Evolutionary conservation across 306 rosid species (phyloP).

Genomic region (Acacia crassicarpa): DNA sequence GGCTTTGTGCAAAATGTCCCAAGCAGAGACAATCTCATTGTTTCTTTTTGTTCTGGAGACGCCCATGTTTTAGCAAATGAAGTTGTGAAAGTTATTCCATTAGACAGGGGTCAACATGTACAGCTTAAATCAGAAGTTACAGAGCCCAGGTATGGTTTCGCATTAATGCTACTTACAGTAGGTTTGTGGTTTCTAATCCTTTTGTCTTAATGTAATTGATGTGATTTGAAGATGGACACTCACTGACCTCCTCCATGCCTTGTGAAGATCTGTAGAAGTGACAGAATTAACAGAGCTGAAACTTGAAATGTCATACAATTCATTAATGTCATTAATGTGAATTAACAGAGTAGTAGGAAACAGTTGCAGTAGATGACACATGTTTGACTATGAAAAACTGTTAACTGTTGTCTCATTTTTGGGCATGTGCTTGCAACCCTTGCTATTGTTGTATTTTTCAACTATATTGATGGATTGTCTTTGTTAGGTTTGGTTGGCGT

Average conservation of each 20-base stretch:
- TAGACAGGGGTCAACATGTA: conserved; percentile 82
- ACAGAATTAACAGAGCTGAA: neutral
- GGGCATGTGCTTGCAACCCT: neutral
- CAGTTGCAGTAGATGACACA: neutral
- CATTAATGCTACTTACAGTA: neutral
- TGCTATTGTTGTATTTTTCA: neutral
- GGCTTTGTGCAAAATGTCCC: conserved; percentile 73
- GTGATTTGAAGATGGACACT: conserved; percentile 2
- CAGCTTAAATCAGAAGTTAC: conserved; percentile 64
- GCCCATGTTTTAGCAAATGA: conserved; percentile 59
- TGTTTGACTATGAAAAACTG: neutral
- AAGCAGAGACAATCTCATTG: conserved; percentile 56
- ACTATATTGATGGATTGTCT: conserved; percentile 7
- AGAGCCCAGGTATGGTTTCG: conserved; percentile 60
- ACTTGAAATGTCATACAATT: neutral
- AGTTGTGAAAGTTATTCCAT: conserved; percentile 76
- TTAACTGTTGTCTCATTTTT: neutral
- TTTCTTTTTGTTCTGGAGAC: conserved; percentile 78
- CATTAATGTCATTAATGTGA: neutral
- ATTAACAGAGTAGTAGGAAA: conserved; percentile 2
- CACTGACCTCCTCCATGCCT: neutral
- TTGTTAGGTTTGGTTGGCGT: conserved; percentile 78
- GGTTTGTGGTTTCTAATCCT: neutral
- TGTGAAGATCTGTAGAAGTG: conserved; percentile 14
- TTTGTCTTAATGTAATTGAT: neutral